Conservation (phyloP, 129 eudicot species). For the Centrapalus pauciflorus region DNA sequence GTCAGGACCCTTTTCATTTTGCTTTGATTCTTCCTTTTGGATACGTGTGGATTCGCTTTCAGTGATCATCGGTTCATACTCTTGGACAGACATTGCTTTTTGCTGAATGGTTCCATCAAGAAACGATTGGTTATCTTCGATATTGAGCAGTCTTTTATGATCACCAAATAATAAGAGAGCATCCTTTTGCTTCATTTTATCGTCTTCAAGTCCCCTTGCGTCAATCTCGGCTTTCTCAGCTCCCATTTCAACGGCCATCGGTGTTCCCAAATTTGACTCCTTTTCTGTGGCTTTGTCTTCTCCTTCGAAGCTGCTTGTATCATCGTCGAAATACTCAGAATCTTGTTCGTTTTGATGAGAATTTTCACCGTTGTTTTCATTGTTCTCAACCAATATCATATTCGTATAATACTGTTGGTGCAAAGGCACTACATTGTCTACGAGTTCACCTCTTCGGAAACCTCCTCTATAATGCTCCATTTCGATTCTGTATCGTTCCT, state of each 20-base stretch:
- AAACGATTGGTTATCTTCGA: constrained; percentile 15
- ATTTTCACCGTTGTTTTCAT: constrained; percentile 30
- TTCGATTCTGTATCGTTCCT: constrained; percentile 78
- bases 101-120: constrained; percentile 17
- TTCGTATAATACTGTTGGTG: constrained; percentile 39
- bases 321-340: constrained; percentile 37
- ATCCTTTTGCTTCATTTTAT: constrained; percentile 4
- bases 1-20: constrained; percentile 9
- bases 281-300: constrained; percentile 22
- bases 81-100: constrained; percentile 16
- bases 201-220: not conserved
- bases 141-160: not conserved
- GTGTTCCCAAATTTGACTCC: constrained; percentile 20
- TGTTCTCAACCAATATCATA: constrained; percentile 31
- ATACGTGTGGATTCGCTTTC: too few species aligned
- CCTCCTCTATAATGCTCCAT: constrained; percentile 71
- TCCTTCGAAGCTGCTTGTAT: constrained; percentile 36
- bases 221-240: constrained; percentile 30
- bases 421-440: constrained; percentile 31
- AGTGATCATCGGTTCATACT: constrained; percentile 6
- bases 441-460: constrained; percentile 36
- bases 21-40: not conserved
- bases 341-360: constrained; percentile 36
- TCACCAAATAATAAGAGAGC: constrained; percentile 3
- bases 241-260: constrained; percentile 22